Percentiles rank a stretch among this genome's conserved stretches.
Conservation (phyloP, 371 early-diverging fungal genomes). For the Mortierella sp. region DNA sequence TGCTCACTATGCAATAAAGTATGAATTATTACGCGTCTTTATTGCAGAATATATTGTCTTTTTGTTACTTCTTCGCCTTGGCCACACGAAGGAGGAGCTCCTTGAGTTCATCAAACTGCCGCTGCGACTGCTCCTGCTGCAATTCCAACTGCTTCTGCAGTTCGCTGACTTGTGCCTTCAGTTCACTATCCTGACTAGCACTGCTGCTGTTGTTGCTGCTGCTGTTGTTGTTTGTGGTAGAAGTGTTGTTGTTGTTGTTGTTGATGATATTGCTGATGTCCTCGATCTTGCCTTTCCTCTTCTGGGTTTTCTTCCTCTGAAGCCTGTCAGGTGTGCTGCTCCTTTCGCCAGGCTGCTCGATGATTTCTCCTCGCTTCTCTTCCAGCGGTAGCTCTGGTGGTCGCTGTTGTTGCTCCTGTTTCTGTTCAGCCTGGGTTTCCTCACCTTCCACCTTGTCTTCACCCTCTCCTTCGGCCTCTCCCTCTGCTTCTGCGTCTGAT, state of each 20-base stretch:
- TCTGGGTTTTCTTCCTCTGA: background rate
- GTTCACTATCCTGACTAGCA: background rate
- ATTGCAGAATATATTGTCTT: too few species aligned
- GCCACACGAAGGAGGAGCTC: background rate
- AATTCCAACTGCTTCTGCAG: background rate
- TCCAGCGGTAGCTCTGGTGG: too few species aligned
- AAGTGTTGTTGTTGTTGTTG: background rate
- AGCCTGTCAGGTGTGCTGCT: too few species aligned
- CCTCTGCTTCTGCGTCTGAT: background rate
- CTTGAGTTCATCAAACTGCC: conserved; percentile 11
- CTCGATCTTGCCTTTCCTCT: background rate
- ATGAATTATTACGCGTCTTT: background rate
- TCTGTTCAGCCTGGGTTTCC: background rate
- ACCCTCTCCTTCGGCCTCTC: background rate
- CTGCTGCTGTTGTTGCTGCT: background rate
- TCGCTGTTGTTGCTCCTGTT: background rate
- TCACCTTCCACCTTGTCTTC: background rate
- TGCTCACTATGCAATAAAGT: too few species aligned
- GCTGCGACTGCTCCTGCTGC: conserved; percentile 14
- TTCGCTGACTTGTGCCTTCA: conserved; percentile 2
- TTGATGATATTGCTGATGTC: background rate
- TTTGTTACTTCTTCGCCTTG: background rate
- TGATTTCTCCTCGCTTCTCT: too few species aligned
- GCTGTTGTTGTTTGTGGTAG: background rate
- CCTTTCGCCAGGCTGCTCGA: too few species aligned